Conservation (phyloP, 2,329 filamentous ascomycete genomes). For the Bipolaris gigantea region DNA sequence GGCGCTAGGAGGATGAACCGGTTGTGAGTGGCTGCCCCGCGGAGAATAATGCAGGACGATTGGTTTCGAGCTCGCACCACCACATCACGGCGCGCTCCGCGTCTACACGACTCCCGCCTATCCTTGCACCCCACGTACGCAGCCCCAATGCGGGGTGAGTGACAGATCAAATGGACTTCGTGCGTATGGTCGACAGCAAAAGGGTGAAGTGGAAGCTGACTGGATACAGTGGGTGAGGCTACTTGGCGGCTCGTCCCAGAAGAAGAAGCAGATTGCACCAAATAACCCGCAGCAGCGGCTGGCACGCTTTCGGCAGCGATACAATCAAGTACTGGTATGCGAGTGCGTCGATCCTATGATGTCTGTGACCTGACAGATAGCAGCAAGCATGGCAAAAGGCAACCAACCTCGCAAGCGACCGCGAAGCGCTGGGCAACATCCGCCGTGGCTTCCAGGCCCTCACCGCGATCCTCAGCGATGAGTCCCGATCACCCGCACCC, state of each 20-base stretch:
- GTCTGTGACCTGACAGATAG: constrained; percentile 14
- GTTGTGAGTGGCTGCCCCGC: neutral
- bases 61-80: constrained; percentile 15
- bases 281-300: constrained; percentile 63
- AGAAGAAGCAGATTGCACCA: constrained; percentile 54
- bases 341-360: neutral
- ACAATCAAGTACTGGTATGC: constrained; percentile 59
- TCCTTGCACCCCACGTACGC: constrained; percentile 23
- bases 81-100: constrained; percentile 16
- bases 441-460: constrained; percentile 59
- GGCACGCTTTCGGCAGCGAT: constrained; percentile 62
- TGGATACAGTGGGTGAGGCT: constrained; percentile 60
- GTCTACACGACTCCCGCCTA: constrained; percentile 19
- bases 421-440: constrained; percentile 54
- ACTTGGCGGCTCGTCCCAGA: constrained; percentile 58
- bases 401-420: constrained; percentile 55
- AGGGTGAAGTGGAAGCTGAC: constrained; percentile 20
- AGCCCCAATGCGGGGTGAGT: constrained; percentile 31
- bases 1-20: neutral
- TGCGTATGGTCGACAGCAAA: constrained; percentile 10
- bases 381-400: constrained; percentile 65
- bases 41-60: constrained; percentile 13
- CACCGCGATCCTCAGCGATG: constrained; percentile 76
- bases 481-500: constrained; percentile 82
- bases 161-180: constrained; percentile 31